These are phyloP conservation scores for Xylaria sp. DNA, from an alignment of 2,329 filamentous ascomycete genomes.

Conservation along the genomic window DNA sequence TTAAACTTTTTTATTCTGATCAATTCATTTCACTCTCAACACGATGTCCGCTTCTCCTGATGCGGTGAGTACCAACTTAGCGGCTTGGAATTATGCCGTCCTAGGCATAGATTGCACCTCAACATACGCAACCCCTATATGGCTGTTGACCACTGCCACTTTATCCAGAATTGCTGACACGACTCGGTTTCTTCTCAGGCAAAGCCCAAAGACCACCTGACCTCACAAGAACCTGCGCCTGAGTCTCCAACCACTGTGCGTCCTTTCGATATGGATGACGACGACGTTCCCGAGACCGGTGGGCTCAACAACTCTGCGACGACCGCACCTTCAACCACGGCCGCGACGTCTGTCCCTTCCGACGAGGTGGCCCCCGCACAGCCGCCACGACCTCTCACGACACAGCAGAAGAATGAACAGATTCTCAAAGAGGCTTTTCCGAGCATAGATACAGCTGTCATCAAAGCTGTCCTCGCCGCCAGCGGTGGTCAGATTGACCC, in stretches of 20 bases:
- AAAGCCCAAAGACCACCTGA: constrained; percentile 52
- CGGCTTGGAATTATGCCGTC: constrained; percentile 24
- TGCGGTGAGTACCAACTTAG: constrained; percentile 37
- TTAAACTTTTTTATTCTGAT: constrained; percentile 13
- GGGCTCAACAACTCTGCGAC: constrained; percentile 51
- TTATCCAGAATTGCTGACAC: constrained; percentile 21
- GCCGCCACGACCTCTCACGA: constrained; percentile 81
- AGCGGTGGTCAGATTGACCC: constrained; percentile 89
- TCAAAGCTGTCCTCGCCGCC: constrained; percentile 86
- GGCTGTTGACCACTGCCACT: background rate
- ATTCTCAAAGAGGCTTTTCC: constrained; percentile 96
- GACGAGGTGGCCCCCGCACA: constrained; percentile 67
- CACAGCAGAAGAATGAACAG: constrained; percentile 82
- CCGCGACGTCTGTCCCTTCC: constrained; percentile 44
- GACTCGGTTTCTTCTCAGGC: constrained; percentile 12
- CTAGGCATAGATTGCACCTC: constrained; percentile 12
- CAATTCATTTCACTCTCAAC: constrained; percentile 5
- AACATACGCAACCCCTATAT: constrained; percentile 3
- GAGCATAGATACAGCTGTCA: constrained; percentile 75
- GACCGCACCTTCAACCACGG: constrained; percentile 28
- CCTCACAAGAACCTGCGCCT: constrained; percentile 48
- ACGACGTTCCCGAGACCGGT: constrained; percentile 68
- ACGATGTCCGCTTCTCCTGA: constrained; percentile 44
- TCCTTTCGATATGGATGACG: constrained; percentile 72
- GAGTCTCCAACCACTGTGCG: constrained; percentile 71